Conservation (phyloP, 768 basidiomycete species). For the Kondoa subrosea region DNA sequence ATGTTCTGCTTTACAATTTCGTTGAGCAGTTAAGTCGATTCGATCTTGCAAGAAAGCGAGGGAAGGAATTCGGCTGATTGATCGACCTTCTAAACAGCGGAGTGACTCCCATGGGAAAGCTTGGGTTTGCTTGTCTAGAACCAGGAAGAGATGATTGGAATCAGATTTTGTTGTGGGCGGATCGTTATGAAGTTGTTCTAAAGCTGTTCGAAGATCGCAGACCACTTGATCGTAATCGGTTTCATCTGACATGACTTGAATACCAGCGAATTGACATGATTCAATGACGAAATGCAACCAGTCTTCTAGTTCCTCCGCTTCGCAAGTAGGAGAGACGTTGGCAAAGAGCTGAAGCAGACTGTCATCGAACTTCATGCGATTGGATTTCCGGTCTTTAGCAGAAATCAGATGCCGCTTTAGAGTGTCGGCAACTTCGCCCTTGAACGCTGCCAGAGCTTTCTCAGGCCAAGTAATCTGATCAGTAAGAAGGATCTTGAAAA, state of each 20-base stretch:
- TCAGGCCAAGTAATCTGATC: background rate
- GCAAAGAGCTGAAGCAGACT: conserved; percentile 71
- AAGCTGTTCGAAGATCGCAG: conserved; percentile 56
- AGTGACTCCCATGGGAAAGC: conserved; percentile 91
- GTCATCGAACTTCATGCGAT: conserved; percentile 43
- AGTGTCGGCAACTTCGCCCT: conserved; percentile 39
- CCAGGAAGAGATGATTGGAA: conserved; percentile 66
- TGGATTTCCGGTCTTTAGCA: conserved; percentile 45
- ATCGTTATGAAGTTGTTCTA: conserved; percentile 53
- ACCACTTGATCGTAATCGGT: conserved; percentile 69
- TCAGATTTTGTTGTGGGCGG: conserved; percentile 26
- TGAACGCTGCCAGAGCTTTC: conserved; percentile 27
- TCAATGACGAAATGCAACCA: conserved; percentile 84
- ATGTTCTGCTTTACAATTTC: background rate
- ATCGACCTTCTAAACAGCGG: conserved; percentile 61
- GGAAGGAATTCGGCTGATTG: conserved; percentile 83
- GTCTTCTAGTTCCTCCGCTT: conserved; percentile 43
- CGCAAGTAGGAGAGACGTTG: conserved; percentile 58
- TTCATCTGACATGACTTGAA: conserved; percentile 73
- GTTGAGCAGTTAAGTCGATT: conserved; percentile 35
- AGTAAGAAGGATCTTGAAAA: conserved; percentile 59
- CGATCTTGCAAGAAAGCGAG: conserved; percentile 75
- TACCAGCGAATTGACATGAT: conserved; percentile 80
- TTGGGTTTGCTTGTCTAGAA: conserved; percentile 76
- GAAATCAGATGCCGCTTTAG: conserved; percentile 55